Evolutionary conservation across 2,329 filamentous ascomycete genomes (phyloP).

Genomic region (Clonostachys byssicola): DNA sequence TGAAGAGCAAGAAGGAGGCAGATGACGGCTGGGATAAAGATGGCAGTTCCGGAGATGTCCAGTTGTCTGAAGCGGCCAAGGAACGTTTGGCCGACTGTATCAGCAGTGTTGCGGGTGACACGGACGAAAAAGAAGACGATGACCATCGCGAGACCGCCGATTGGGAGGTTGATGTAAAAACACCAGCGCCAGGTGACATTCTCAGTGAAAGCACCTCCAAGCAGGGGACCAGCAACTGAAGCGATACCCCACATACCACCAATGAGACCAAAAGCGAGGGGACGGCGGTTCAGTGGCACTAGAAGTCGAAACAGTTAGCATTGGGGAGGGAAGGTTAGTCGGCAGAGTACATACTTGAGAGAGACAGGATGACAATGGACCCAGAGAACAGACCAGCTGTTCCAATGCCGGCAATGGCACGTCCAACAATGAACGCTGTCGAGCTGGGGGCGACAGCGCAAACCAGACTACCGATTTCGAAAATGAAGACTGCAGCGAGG

Average conservation of each 20-base stretch:
- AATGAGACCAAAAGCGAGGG: constrained; percentile 6
- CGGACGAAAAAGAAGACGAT: constrained; percentile 43
- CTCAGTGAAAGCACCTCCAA: constrained; percentile 18
- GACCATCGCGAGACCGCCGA: constrained; percentile 39
- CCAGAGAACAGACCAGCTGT: constrained; percentile 10
- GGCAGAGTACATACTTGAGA: constrained; percentile 5
- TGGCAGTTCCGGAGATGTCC: constrained; percentile 39
- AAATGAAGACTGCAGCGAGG: constrained; percentile 34
- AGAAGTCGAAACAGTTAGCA: constrained; percentile 5
- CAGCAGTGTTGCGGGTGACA: constrained; percentile 27
- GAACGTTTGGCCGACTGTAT: constrained; percentile 19
- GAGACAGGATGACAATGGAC: constrained; percentile 9
- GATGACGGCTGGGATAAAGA: constrained; percentile 47
- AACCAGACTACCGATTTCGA: constrained; percentile 37
- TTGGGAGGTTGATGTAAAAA: constrained; percentile 42
- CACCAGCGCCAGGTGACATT: constrained; percentile 20
- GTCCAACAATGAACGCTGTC: constrained; percentile 44
- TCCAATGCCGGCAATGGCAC: constrained; percentile 38
- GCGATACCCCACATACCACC: constrained; percentile 17
- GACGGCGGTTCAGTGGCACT: constrained; percentile 9
- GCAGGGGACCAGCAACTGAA: constrained; percentile 14
- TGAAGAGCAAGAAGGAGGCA: constrained; percentile 51
- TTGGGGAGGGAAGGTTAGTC: too few relatives aligned
- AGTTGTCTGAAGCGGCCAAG: constrained; percentile 27
- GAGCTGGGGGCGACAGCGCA: constrained; percentile 39